Evolutionary conservation across 306 rosid genomes (phyloP).

Genomic region (Quercus suber): DNA sequence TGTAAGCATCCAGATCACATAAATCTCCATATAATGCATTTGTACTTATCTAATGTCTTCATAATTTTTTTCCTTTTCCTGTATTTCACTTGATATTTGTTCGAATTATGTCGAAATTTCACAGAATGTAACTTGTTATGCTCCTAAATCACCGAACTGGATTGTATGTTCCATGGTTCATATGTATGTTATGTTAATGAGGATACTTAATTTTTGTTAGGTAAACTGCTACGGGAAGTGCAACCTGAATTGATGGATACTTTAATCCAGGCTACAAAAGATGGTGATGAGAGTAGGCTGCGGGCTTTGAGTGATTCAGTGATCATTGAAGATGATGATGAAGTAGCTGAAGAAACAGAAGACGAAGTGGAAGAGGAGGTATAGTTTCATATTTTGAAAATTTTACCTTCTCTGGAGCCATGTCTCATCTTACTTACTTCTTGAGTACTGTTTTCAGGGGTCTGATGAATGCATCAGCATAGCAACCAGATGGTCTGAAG

Average conservation of each 20-base stretch:
- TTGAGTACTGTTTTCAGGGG: slow-evolving; percentile 42
- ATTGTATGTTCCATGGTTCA: background rate
- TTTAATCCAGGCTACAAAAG: slow-evolving; percentile 72
- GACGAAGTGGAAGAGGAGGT: slow-evolving; percentile 62
- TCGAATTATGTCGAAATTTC: background rate
- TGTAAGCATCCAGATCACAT: background rate
- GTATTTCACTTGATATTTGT: slow-evolving; percentile 1
- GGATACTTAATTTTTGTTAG: slow-evolving; percentile 31
- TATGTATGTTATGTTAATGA: slow-evolving; percentile 23
- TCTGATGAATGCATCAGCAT: slow-evolving; percentile 29
- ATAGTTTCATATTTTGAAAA: background rate
- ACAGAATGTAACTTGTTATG: background rate
- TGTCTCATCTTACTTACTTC: background rate
- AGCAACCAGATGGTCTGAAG: slow-evolving; percentile 77
- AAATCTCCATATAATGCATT: background rate
- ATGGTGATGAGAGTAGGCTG: slow-evolving; percentile 54
- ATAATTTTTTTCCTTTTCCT: background rate
- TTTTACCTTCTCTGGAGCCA: background rate
- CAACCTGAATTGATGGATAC: slow-evolving; percentile 79
- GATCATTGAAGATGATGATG: slow-evolving; percentile 36
- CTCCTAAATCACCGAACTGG: background rate
- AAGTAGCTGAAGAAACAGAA: slow-evolving; percentile 43
- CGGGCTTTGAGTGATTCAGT: slow-evolving; percentile 48
- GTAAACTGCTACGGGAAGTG: slow-evolving; percentile 72
- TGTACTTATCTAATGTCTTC: background rate